Evolutionary conservation across 2,329 filamentous ascomycete genomes (phyloP), one percentile per base, ranked within the genome.

Genomic region (Cadophora sp.): DNA sequence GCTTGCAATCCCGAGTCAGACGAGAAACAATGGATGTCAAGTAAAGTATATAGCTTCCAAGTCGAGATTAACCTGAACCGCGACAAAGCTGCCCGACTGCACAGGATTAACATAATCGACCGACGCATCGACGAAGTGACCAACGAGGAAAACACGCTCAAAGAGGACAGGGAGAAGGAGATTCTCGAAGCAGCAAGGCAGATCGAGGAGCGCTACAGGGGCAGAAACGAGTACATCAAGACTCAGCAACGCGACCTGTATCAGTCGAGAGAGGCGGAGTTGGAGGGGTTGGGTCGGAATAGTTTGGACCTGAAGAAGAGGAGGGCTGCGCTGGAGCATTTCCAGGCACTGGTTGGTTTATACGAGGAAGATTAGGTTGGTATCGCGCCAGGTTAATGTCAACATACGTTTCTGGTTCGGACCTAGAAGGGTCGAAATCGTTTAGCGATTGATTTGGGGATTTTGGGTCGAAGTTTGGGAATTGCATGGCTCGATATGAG

Each of bases 321-420:
- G 16, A 63, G 5, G 22, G 43, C 51, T 11, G 61, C 61, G 39
- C 22, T 63, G 36, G 50, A 41, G 20, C 48, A 56, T 56, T 43
- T 63, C 11, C 61, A 63, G 30, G 59, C 47, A 4, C 48, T 62
- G n/a, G 45, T 62, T n/a, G 59, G 30, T n/a, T 24, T 62, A 20
- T 50, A 39, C 22, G 59, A 62, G 16, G 59, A 62, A 8, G 59
- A 62, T 13, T 50, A 62, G 14, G 43, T 18, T 45, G 3, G 36
- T 5, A 4, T 8, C 11, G 36, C 4, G 11, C 11, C 8, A 13
- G 27, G 27, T 30, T 30, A 30, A 3, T 30, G 11, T 39, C 36
- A 13, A 39, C 36, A 39, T 39, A 30, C 11, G 36, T 39, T 39
- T 39, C 11, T 39, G 2, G 11, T 39, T 9, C 36, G 36, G 36